Evolutionary conservation across 495 filamentous ascomycete genomes (phyloP).

Genomic region (Talaromyces liani): DNA sequence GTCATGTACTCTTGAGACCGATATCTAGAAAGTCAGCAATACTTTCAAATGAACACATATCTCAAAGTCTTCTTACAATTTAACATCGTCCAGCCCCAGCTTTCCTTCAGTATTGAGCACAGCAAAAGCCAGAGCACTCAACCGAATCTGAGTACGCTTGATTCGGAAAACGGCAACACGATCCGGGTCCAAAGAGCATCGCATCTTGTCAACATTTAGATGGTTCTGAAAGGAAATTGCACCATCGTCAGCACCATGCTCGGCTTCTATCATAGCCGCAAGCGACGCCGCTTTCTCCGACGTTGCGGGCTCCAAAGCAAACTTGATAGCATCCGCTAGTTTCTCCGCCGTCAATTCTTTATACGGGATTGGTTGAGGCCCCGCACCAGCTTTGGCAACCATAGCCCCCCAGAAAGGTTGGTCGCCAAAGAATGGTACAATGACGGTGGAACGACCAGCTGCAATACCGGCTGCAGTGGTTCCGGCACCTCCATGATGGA

Average conservation of each 20-base stretch:
- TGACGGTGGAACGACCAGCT: conserved; percentile 59
- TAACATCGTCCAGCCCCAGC: conserved; percentile 56
- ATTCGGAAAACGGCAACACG: conserved; percentile 66
- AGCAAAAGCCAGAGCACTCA: conserved; percentile 64
- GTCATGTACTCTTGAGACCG: conserved; percentile 63
- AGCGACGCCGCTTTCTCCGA: conserved; percentile 49
- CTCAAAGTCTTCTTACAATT: conserved; percentile 41
- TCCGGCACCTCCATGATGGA: conserved; percentile 78
- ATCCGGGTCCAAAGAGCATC: conserved; percentile 57
- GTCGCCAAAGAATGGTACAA: conserved; percentile 82
- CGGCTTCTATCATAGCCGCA: conserved; percentile 52
- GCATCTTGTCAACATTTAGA: conserved; percentile 50
- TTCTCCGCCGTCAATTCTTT: conserved; percentile 57
- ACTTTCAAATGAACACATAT: too few relatives aligned
- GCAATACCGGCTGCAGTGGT: conserved; percentile 72
- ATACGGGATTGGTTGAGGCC: conserved; percentile 63
- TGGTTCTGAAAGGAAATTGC: conserved; percentile 64
- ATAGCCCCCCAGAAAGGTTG: conserved; percentile 81
- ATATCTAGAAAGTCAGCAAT: conserved; percentile 34
- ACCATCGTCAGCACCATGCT: conserved; percentile 56
- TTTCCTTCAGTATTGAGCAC: conserved; percentile 54
- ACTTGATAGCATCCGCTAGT: conserved; percentile 53
- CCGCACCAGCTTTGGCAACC: conserved; percentile 63
- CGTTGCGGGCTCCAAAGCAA: conserved; percentile 50
- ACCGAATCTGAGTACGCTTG: conserved; percentile 49